These are phyloP conservation scores for Inosperma sp. DNA, from an alignment of 768 basidiomycete genomes.

Conservation along the genomic window DNA sequence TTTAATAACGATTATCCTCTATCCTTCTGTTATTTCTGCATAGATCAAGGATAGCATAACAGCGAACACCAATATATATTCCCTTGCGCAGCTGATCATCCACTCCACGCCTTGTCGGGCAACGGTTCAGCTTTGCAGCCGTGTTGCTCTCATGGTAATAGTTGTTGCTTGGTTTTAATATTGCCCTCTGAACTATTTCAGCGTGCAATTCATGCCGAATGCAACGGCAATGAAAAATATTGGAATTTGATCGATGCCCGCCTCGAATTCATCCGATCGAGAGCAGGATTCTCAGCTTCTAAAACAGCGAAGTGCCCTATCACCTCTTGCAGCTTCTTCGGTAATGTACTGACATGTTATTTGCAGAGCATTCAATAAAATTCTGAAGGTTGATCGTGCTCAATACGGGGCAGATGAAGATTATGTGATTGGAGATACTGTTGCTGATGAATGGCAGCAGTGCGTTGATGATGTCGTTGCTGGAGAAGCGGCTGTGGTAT, in stretches of 20 bases:
- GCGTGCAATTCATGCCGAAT: no score
- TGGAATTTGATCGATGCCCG: no score
- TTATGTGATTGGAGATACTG: neutral
- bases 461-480: conserved; percentile 1
- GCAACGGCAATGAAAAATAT: no score
- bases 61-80: conserved; percentile 13
- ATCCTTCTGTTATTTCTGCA: no score
- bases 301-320: no score
- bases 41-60: no score
- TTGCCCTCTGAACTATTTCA: no score
- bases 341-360: neutral
- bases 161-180: neutral
- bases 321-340: no score
- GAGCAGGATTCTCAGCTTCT: no score
- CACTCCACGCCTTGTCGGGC: conserved; percentile 13
- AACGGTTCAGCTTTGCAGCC: conserved; percentile 12
- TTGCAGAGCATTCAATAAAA: conserved; percentile 5
- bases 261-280: no score
- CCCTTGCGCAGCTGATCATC: conserved; percentile 17
- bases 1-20: conserved; percentile 1
- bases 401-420: conserved; percentile 1
- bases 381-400: conserved; percentile 3
- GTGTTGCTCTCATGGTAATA: conserved; percentile 19
- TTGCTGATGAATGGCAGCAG: conserved; percentile 4
- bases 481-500: neutral